Percentiles rank a stretch among this genome's conserved stretches.
These are phyloP conservation scores for Coemansia sp. DNA, from an alignment of 192 early-diverging fungal species.

Conservation along the genomic window DNA sequence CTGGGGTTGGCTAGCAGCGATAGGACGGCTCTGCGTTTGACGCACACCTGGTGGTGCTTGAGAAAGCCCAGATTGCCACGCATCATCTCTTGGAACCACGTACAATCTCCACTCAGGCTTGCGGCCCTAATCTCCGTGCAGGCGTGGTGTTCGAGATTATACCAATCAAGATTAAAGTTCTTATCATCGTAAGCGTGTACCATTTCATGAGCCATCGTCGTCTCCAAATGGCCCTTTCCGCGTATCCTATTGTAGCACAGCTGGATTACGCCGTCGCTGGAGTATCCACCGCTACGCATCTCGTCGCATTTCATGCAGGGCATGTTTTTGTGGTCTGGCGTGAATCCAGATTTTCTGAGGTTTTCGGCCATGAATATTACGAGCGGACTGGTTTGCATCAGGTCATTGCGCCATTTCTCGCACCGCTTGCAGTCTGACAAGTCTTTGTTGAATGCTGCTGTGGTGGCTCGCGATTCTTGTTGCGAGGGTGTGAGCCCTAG, in stretches of 20 bases:
- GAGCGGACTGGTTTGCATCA: conserved; percentile 75
- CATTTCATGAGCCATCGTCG: conserved; percentile 95
- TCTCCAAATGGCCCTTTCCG: conserved; percentile 82
- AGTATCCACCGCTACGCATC: conserved; percentile 85
- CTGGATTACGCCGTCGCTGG: conserved; percentile 76
- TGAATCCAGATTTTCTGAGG: conserved; percentile 68
- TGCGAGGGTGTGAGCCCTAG: conserved; percentile 62
- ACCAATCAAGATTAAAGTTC: conserved; percentile 74
- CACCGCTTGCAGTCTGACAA: conserved; percentile 65
- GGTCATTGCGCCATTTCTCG: conserved; percentile 76
- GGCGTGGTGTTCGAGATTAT: conserved; percentile 75
- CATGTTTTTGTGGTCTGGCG: conserved; percentile 62
- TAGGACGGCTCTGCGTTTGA: conserved; percentile 83
- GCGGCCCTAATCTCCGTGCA: conserved; percentile 84
- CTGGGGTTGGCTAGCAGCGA: conserved; percentile 75
- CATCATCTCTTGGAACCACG: conserved; percentile 67
- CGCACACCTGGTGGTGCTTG: conserved; percentile 86
- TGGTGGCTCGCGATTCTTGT: conserved; percentile 25
- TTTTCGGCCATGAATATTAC: conserved; percentile 87
- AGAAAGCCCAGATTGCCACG: conserved; percentile 70
- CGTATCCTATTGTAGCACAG: conserved; percentile 86
- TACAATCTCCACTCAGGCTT: conserved; percentile 78
- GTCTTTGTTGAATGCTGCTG: conserved; percentile 54
- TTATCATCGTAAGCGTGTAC: conserved; percentile 82
- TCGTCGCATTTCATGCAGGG: conserved; percentile 82